Conservation (phyloP, 176 grass and related monocot species). For the Aegilops bicornis region DNA sequence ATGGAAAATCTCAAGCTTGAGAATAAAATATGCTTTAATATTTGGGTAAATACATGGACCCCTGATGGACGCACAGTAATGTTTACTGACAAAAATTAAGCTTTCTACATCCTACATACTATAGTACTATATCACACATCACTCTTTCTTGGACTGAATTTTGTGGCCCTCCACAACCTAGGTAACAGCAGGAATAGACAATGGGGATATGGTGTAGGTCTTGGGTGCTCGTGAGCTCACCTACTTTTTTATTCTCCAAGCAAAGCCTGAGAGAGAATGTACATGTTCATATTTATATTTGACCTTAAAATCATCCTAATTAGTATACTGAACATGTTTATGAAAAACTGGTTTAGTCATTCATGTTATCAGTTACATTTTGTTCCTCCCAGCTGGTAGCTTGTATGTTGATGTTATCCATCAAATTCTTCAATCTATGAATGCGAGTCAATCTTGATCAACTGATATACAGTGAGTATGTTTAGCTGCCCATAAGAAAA, state of each 20-base stretch:
- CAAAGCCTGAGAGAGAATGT: not conserved
- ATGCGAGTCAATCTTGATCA: not conserved
- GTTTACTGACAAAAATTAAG: not conserved
- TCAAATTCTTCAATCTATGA: slow-evolving; percentile 13
- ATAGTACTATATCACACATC: not conserved
- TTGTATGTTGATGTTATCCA: not conserved
- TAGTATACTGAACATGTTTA: not conserved
- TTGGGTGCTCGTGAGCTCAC: not conserved
- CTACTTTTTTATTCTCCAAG: not conserved
- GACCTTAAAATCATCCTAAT: not conserved
- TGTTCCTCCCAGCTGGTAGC: slow-evolving; percentile 3
- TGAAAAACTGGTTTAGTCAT: not conserved
- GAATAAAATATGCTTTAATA: not conserved
- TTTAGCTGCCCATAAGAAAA: slow-evolving; percentile 13
- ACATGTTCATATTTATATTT: not conserved
- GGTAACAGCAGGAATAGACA: not conserved
- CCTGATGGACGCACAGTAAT: not conserved
- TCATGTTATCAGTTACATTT: not conserved
- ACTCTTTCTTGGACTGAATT: not conserved
- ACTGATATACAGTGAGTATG: slow-evolving; percentile 12
- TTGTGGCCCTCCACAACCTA: not conserved
- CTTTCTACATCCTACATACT: not conserved
- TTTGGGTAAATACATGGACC: not conserved
- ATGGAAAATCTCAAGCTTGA: slow-evolving; percentile 13
- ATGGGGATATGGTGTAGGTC: not conserved